Conservation (phyloP, 2,329 filamentous ascomycete genomes). For the Cryoendolithus antarcticus region DNA sequence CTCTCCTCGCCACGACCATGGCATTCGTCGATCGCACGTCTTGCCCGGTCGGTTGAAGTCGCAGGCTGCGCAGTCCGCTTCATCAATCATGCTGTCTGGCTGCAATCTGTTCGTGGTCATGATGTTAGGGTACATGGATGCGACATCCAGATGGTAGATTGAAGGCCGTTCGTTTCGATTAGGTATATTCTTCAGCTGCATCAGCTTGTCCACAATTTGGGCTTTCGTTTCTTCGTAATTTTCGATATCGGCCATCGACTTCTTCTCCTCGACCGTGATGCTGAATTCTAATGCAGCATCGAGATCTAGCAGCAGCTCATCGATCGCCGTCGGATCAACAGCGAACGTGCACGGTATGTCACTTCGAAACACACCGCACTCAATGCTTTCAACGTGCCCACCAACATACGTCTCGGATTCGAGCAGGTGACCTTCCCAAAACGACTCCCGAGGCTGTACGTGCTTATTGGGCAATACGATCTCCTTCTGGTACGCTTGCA, state of each 20-base stretch:
- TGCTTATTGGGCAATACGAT: conserved; percentile 97
- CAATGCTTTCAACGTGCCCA: conserved; percentile 97
- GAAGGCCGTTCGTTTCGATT: conserved; percentile 75
- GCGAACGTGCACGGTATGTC: conserved; percentile 93
- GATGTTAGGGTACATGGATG: conserved; percentile 99
- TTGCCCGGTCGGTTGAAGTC: conserved; percentile 97
- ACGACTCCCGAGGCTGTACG: conserved; percentile 75
- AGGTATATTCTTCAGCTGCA: conserved; percentile 65
- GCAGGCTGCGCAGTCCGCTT: conserved; percentile 91
- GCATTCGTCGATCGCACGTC: conserved; percentile 85
- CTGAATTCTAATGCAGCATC: conserved; percentile 85
- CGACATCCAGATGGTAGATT: conserved; percentile 97
- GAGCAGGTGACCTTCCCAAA: conserved; percentile 91
- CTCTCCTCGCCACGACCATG: conserved; percentile 97
- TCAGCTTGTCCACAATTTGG: conserved; percentile 62
- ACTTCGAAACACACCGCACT: conserved; percentile 89
- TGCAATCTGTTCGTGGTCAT: conserved; percentile 98
- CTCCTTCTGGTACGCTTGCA: conserved; percentile 83
- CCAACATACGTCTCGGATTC: conserved; percentile 98
- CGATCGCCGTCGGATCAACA: conserved; percentile 76
- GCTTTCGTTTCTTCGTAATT: conserved; percentile 55
- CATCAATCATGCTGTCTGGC: conserved; percentile 96
- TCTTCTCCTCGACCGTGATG: conserved; percentile 41
- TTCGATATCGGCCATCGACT: conserved; percentile 37
- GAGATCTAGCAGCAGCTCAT: conserved; percentile 75